Conservation (phyloP, 1,284 basidiomycete genomes). For the Cyathus pygmaeus region DNA sequence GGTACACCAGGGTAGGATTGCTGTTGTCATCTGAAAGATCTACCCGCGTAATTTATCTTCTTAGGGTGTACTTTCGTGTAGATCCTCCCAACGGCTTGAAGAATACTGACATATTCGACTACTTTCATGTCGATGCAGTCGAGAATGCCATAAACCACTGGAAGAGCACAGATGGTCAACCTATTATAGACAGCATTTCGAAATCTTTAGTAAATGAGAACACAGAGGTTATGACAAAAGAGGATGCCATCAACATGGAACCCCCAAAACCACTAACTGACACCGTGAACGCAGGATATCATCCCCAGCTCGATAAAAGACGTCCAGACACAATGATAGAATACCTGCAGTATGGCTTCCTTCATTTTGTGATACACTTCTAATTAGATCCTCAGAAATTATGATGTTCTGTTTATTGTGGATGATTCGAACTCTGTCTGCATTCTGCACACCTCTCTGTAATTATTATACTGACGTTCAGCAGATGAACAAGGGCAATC, state of each 20-base stretch:
- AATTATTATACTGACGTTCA: neutral
- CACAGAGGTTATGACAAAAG: conserved; percentile 7
- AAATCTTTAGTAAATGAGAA: neutral
- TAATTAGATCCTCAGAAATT: conserved; percentile 19
- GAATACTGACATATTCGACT: conserved; percentile 20
- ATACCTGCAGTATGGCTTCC: conserved; percentile 28
- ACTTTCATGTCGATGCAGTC: conserved; percentile 2
- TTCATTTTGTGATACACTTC: no score
- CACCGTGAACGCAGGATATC: conserved; percentile 27
- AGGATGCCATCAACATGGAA: conserved; percentile 11
- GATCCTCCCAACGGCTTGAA: conserved; percentile 22
- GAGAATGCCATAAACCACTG: neutral
- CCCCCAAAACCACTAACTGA: conserved; percentile 19
- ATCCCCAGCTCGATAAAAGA: conserved; percentile 32
- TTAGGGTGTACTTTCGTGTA: conserved; percentile 20
- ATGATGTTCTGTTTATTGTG: conserved; percentile 36
- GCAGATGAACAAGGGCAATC: conserved; percentile 21
- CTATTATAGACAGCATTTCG: neutral
- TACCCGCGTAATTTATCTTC: neutral
- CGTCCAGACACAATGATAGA: conserved; percentile 31
- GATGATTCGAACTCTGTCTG: conserved; percentile 40
- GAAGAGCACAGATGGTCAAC: neutral
- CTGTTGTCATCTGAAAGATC: neutral
- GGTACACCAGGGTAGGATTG: conserved; percentile 3
- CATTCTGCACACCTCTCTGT: neutral